phyloP scores from a whole-genome alignment of 371 early-diverging fungal species.

The Lichtheimia ramosa region DNA sequence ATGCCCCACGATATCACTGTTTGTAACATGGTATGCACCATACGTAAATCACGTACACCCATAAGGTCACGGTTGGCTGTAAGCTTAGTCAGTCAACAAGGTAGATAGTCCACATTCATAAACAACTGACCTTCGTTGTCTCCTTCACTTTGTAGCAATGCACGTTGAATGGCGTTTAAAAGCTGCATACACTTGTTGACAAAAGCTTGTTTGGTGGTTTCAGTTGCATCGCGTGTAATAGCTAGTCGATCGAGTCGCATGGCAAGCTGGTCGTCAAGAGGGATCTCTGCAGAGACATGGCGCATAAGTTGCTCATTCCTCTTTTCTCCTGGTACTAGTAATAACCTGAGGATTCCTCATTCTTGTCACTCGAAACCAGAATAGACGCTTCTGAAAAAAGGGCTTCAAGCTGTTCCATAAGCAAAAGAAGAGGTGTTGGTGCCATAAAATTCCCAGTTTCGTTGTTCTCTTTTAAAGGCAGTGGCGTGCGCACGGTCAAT shows the following conservation, averaged over 20 bases:
- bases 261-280: neutral
- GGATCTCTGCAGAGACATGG: neutral
- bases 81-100: neutral
- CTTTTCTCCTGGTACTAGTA: too few relatives aligned
- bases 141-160: slow-evolving; percentile 21
- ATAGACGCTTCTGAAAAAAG: neutral
- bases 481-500: too few relatives aligned
- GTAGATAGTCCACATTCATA: neutral
- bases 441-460: too few relatives aligned
- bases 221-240: neutral
- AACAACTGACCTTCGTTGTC: slow-evolving; percentile 14
- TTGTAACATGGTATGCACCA: slow-evolving; percentile 66
- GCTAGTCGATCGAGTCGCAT: slow-evolving; percentile 9
- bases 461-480: too few relatives aligned
- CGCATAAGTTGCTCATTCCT: too few relatives aligned
- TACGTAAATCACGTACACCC: slow-evolving; percentile 63
- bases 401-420: slow-evolving; percentile 1
- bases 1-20: slow-evolving; percentile 70
- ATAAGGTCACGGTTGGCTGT: slow-evolving; percentile 41
- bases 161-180: slow-evolving; percentile 22
- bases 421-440: neutral
- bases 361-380: neutral
- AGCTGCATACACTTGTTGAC: slow-evolving; percentile 29
- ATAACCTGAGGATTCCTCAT: neutral
- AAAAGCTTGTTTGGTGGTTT: slow-evolving; percentile 16